Evolutionary conservation across 164 flowering plant species (phyloP).

Genomic region (Magnolia changhungtana): DNA sequence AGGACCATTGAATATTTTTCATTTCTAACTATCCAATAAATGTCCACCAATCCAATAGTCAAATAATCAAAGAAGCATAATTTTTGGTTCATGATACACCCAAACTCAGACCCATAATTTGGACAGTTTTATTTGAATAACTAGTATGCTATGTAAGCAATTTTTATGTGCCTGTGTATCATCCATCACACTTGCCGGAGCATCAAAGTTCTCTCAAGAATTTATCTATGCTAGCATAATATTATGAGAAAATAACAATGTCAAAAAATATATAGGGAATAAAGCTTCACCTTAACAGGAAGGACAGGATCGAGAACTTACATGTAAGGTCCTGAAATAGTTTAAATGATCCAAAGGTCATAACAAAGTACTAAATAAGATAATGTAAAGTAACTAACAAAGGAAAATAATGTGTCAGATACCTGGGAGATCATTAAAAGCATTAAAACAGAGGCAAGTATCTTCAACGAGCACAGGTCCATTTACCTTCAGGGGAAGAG

Average conservation of each 20-base stretch:
- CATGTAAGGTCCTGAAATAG: constrained; percentile 90
- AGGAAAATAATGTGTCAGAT: neutral
- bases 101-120: no score
- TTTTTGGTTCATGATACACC: no score
- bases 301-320: constrained; percentile 38
- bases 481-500: constrained; percentile 44
- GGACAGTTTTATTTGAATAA: no score
- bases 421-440: constrained; percentile 93
- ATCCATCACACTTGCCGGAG: neutral
- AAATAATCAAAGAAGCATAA: neutral
- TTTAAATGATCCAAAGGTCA: neutral
- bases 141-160: no score
- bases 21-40: neutral
- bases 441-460: constrained; percentile 94
- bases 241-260: neutral
- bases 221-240: neutral
- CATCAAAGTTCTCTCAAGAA: neutral
- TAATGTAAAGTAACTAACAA: neutral
- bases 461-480: constrained; percentile 97
- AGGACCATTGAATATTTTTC: neutral
- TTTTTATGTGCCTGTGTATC: neutral
- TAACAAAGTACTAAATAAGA: neutral
- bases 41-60: neutral
- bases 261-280: neutral
- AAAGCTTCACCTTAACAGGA: constrained; percentile 10